phyloP scores from a whole-genome alignment of 2,329 filamentous ascomycete genomes.

The Ophiostoma quercus region DNA sequence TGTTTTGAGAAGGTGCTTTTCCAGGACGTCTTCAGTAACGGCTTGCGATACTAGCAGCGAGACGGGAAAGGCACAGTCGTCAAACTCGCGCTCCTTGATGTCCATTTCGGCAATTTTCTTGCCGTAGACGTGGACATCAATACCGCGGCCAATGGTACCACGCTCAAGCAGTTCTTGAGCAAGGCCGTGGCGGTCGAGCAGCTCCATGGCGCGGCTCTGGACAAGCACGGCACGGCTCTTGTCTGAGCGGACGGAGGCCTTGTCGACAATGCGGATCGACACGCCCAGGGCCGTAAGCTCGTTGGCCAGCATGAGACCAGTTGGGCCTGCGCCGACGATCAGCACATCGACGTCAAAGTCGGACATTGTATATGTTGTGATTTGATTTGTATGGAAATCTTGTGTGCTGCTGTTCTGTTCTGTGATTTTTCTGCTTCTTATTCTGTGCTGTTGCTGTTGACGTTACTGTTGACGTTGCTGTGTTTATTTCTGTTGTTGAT shows the following conservation, averaged over 20 bases:
- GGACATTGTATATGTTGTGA: not conserved
- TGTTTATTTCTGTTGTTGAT: not conserved
- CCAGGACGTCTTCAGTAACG: slow-evolving; percentile 29
- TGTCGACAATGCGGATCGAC: slow-evolving; percentile 39
- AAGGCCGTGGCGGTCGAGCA: slow-evolving; percentile 44
- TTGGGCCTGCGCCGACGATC: slow-evolving; percentile 44
- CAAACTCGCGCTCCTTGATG: slow-evolving; percentile 27
- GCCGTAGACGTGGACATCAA: slow-evolving; percentile 37
- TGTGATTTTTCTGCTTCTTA: no score
- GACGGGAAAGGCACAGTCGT: slow-evolving; percentile 28
- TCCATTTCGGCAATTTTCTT: slow-evolving; percentile 33
- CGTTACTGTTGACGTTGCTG: not conserved
- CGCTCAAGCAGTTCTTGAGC: slow-evolving; percentile 34
- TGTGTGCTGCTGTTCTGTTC: no score
- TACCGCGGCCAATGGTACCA: slow-evolving; percentile 38
- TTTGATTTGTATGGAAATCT: not conserved
- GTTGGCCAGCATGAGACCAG: slow-evolving; percentile 41
- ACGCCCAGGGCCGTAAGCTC: slow-evolving; percentile 33
- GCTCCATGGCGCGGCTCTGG: slow-evolving; percentile 47
- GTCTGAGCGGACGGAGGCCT: slow-evolving; percentile 32
- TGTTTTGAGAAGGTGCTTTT: slow-evolving; percentile 39
- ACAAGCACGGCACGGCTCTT: slow-evolving; percentile 42
- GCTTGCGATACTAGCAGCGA: slow-evolving; percentile 29
- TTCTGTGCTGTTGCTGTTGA: not conserved
- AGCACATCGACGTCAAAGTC: slow-evolving; percentile 33